phyloP scores from a whole-genome alignment of 345 rosid species.

The Diplotaxis tenuifolia region DNA sequence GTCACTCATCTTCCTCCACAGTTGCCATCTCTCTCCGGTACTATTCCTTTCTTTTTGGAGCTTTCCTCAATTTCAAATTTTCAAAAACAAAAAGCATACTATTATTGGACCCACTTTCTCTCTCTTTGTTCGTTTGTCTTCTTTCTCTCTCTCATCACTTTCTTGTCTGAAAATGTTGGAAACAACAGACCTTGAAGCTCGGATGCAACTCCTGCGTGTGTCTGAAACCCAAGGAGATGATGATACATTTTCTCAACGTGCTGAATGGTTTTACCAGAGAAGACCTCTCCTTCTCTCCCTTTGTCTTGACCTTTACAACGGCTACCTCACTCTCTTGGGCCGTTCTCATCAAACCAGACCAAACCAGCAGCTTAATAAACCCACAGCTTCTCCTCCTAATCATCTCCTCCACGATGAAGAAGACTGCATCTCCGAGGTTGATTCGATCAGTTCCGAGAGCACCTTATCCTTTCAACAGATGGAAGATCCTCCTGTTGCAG shows the following conservation, averaged over 20 bases:
- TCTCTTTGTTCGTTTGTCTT: constrained; percentile 3
- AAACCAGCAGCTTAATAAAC: constrained; percentile 18
- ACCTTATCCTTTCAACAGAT: constrained; percentile 44
- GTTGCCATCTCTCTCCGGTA: constrained; percentile 39
- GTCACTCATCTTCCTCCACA: constrained; percentile 10
- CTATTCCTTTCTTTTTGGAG: constrained; percentile 23
- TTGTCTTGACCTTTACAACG: constrained; percentile 62
- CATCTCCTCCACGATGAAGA: constrained; percentile 21
- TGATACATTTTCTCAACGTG: constrained; percentile 63
- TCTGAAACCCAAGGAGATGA: constrained; percentile 40
- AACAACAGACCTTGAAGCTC: constrained; percentile 54
- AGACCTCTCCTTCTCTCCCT: constrained; percentile 61
- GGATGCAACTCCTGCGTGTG: constrained; percentile 44
- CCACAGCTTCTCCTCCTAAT: not conserved
- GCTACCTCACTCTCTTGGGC: constrained; percentile 47
- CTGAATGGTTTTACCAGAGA: constrained; percentile 66
- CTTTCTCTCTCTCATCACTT: constrained; percentile 22
- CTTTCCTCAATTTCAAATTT: constrained; percentile 32
- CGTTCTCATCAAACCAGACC: constrained; percentile 38
- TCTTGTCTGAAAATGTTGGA: constrained; percentile 22
- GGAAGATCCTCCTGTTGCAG: constrained; percentile 18
- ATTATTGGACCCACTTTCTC: constrained; percentile 26
- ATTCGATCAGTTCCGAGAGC: constrained; percentile 47
- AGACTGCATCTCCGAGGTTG: constrained; percentile 31
- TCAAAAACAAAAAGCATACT: constrained; percentile 28